Percentiles rank a stretch among this genome's conserved stretches.
Evolutionary conservation across 2,329 filamentous ascomycete genomes (phyloP).

Genomic region (Sporothrix pallida): DNA sequence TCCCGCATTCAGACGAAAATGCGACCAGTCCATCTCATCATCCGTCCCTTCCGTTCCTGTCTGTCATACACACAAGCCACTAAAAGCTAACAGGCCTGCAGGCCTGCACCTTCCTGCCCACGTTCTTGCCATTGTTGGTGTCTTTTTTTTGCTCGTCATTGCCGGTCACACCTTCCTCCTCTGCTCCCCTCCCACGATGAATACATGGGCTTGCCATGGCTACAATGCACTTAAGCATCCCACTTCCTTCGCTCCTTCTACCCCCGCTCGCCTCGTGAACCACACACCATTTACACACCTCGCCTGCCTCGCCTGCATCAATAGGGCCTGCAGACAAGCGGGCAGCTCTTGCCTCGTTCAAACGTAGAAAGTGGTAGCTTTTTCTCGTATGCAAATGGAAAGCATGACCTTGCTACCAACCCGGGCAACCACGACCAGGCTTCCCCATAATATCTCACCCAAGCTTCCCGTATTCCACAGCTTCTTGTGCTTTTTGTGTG

Average conservation of each 20-base stretch:
- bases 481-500: constrained; percentile 4
- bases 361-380: background rate
- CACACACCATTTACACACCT: background rate
- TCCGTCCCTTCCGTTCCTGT: constrained; percentile 17
- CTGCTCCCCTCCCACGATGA: background rate
- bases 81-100: background rate
- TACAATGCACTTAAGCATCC: constrained; percentile 4
- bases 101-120: background rate
- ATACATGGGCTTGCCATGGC: background rate
- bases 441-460: constrained; percentile 30
- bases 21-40: background rate
- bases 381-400: constrained; percentile 11
- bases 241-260: constrained; percentile 7
- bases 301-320: background rate
- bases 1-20: constrained; percentile 11
- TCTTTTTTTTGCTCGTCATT: background rate
- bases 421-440: constrained; percentile 23
- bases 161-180: background rate
- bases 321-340: background rate
- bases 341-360: constrained; percentile 9
- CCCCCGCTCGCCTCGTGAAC: constrained; percentile 3
- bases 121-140: background rate
- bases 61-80: background rate
- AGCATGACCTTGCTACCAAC: background rate
- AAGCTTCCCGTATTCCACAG: constrained; percentile 28